Evolutionary conservation across 2,329 filamentous ascomycete species (phyloP).

Genomic region (Alternaria hordeiaustralica): DNA sequence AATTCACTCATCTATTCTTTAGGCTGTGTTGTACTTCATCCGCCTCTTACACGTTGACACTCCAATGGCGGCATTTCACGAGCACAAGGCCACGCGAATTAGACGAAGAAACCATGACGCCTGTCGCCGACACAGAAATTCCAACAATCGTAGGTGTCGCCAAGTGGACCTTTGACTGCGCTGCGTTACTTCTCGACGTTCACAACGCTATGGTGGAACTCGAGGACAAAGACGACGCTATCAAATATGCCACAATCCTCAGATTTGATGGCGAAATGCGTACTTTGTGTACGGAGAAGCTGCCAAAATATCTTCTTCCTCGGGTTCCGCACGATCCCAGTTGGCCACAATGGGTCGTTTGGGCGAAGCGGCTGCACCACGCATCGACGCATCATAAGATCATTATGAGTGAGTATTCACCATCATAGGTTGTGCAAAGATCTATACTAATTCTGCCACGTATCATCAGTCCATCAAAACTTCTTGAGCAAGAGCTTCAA

Average conservation of each 20-base stretch:
- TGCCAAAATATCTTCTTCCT: conserved; percentile 46
- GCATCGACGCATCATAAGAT: conserved; percentile 53
- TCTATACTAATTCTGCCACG: background rate
- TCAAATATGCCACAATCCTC: conserved; percentile 51
- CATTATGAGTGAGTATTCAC: conserved; percentile 46
- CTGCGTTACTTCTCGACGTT: conserved; percentile 46
- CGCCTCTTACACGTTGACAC: conserved; percentile 44
- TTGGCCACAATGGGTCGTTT: conserved; percentile 52
- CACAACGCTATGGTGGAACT: conserved; percentile 48
- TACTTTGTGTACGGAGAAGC: conserved; percentile 37
- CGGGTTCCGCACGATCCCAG: conserved; percentile 40
- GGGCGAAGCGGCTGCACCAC: conserved; percentile 49
- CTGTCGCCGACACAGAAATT: conserved; percentile 33
- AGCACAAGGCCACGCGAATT: conserved; percentile 45
- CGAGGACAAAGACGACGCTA: conserved; percentile 38
- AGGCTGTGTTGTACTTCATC: conserved; percentile 50
- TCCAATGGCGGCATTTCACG: conserved; percentile 45
- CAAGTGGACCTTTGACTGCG: conserved; percentile 47
- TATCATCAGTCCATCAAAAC: conserved; percentile 45
- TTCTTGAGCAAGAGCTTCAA: conserved; percentile 53
- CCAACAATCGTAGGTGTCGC: conserved; percentile 33
- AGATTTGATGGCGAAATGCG: conserved; percentile 51
- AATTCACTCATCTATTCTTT: background rate
- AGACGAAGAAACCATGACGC: conserved; percentile 45
- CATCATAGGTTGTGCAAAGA: background rate